Base-by-base conservation (phyloP, 352 stramenopile species). In the Globisporangium emineosum region DNA sequence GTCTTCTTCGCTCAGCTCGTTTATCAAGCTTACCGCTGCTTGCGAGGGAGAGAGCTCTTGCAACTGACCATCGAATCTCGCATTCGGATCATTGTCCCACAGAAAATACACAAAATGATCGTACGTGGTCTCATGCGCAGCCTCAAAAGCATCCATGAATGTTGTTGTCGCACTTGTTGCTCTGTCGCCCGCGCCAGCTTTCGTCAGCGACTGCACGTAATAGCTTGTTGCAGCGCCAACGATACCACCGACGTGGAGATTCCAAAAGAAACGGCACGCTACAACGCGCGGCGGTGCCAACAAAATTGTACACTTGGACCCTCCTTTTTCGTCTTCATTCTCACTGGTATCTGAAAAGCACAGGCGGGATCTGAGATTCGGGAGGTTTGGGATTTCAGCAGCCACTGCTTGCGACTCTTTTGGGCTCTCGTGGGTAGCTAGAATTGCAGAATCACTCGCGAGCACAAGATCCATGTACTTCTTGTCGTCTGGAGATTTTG, bases 21-120 rank as follows among this genome's bases (percentile, higher is more conserved):
- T 67, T 33, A 57, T 19, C 1, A 67, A 25, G 17, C 54, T 59
- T 0, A 29, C 21, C 10, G 21, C 27, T 0, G 27, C 35, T n/a
- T 45, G 25, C 0, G 33, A 29, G 2, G 30, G 25, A 6, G 43
- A 53, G 9, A 32, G 47, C 3, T 53, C 15, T 23, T 55, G 27
- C 12, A n/a, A 27, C n/a, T 47, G 27, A 12, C n/a, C 29, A 25
- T 63, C 54, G 23, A 58, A 64, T 7, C 57, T 67, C 57, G 57
- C 50, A 27, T 70, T 68, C 49, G 69, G n/a, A 27, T 62, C 33
- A 17, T 57, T 40, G 15, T 54, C 40, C 64, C 68, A 86, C 58
- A 69, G 73, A 33, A 88, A 64, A 60, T 83, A 88, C 37, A 88
- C 67, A 33, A 84, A 86, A 52, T 87, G 77, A n/a, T 60, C 57